These are phyloP conservation scores for Xylaria sp. DNA, from an alignment of 2,329 filamentous ascomycete genomes.

Conservation along the genomic window DNA sequence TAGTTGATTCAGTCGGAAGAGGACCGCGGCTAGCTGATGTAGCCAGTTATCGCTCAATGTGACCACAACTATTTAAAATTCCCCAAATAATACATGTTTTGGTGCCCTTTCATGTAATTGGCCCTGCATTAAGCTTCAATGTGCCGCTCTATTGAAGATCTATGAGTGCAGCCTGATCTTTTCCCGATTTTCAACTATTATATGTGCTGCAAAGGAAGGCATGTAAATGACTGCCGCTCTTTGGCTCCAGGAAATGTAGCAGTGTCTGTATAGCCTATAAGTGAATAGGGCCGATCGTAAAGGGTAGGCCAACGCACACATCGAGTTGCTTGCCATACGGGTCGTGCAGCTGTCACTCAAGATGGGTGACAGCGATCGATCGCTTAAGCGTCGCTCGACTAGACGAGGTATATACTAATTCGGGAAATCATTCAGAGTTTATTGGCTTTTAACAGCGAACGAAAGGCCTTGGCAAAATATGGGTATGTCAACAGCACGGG, in stretches of 20 bases:
- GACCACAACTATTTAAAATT: not conserved
- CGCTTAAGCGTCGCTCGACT: constrained; percentile 22
- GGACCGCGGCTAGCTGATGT: no score
- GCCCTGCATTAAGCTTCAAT: not conserved
- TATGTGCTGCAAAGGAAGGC: no score
- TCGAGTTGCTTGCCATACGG: constrained; percentile 12
- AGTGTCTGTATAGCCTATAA: constrained; percentile 29
- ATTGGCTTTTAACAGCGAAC: not conserved
- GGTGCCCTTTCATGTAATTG: not conserved
- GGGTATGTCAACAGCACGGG: no score
- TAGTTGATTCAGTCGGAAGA: not conserved
- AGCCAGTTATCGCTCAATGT: constrained; percentile 5
- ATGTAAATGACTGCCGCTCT: constrained; percentile 7
- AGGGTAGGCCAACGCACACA: not conserved
- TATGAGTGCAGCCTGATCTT: constrained; percentile 4
- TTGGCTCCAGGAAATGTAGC: not conserved
- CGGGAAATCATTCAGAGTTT: not conserved
- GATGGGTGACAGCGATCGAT: constrained; percentile 6
- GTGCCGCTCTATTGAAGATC: not conserved
- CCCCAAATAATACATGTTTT: not conserved
- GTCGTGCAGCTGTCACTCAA: constrained; percentile 19
- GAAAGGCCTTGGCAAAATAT: not conserved
- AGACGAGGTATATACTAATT: not conserved
- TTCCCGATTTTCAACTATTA: constrained; percentile 3
- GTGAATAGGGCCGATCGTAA: constrained; percentile 24